Base-by-base conservation (phyloP, 208 protist species). In the Phytomonas sp. region DNA sequence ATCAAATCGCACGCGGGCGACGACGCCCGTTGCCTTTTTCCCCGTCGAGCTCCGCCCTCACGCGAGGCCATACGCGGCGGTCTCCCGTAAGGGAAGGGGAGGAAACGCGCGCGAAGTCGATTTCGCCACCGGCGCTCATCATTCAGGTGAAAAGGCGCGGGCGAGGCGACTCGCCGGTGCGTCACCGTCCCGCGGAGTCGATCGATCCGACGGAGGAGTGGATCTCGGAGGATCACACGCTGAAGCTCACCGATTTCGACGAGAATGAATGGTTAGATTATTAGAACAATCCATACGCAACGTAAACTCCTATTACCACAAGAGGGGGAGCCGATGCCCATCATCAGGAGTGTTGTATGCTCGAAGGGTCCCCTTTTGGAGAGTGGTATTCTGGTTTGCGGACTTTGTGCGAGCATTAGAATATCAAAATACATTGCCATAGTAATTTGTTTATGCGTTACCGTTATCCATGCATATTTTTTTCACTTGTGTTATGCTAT, bases 201-300 rank as follows among this genome's bases (percentile, higher is more conserved):
- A 34, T 34, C 5, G n/a, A 34, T 5, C 62, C 33, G 53, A 23
- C 33, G 61, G 62, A 31, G 51, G 62, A n/a, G 64, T 17, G 15
- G 67, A 64, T 28, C 53, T 23, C 62, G 8, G 46, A 59, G 29
- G 20, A 33, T 40, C 67, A 60, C 26, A n/a, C 71, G 15, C 60
- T 87, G 56, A 72, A 64, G 29, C 62, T 81, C 53, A 86, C 80
- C 17, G 76, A 81, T 61, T 85, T 89, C 62, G 72, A 80, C 62
- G 77, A 76, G 59, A 77, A 82, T 23, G 84, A 86, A 40, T 85
- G 83, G 83, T 67, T 85, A 28, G 34, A 74, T 32, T 13, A 43
- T 62, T 78, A 68, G 69, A n/a, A 56, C 9, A 51, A 3, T n/a
- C n/a, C n/a, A n/a, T n/a, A n/a, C n/a, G n/a, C n/a, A n/a, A n/a